Percentiles rank a stretch among this genome's conserved stretches.
Evolutionary conservation across 2,329 filamentous ascomycete genomes (phyloP).

Genomic region (Ampelomyces quisqualis): DNA sequence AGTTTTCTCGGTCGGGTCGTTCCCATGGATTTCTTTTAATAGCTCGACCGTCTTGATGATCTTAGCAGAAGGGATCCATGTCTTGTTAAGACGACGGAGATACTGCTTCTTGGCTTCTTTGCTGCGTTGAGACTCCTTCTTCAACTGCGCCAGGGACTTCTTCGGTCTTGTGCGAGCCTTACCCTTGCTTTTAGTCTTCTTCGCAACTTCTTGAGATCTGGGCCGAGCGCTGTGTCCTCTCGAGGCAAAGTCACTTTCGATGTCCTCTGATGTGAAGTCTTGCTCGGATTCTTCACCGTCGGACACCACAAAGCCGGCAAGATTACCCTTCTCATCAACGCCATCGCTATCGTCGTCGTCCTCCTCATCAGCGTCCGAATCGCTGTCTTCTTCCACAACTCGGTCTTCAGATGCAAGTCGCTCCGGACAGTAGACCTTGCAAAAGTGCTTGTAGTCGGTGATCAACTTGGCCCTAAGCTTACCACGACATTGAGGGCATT

Average conservation of each 20-base stretch:
- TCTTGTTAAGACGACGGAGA: constrained; percentile 64
- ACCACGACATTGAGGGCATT: constrained; percentile 76
- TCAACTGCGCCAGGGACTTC: constrained; percentile 63
- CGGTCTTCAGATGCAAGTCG: constrained; percentile 43
- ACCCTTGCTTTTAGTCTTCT: constrained; percentile 48
- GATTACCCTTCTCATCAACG: constrained; percentile 37
- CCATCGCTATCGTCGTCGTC: constrained; percentile 51
- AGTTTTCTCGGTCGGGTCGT: constrained; percentile 66
- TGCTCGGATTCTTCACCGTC: constrained; percentile 44
- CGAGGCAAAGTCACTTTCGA: constrained; percentile 1
- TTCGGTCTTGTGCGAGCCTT: constrained; percentile 41
- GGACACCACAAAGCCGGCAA: constrained; percentile 59
- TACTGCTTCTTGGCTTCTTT: constrained; percentile 67
- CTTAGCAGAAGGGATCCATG: constrained; percentile 75
- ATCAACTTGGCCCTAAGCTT: constrained; percentile 66
- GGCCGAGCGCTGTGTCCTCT: constrained; percentile 28
- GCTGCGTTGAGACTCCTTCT: constrained; percentile 66
- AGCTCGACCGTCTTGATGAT: constrained; percentile 69
- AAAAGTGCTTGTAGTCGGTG: constrained; percentile 74
- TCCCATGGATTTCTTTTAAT: constrained; percentile 53
- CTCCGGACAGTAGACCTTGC: constrained; percentile 66
- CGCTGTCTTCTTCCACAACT: constrained; percentile 27
- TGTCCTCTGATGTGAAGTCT: constrained; percentile 8
- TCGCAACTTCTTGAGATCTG: constrained; percentile 29
- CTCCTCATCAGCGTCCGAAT: constrained; percentile 44